Base-by-base conservation (phyloP, 1,284 basidiomycete genomes). In the Ustilago tritici region DNA sequence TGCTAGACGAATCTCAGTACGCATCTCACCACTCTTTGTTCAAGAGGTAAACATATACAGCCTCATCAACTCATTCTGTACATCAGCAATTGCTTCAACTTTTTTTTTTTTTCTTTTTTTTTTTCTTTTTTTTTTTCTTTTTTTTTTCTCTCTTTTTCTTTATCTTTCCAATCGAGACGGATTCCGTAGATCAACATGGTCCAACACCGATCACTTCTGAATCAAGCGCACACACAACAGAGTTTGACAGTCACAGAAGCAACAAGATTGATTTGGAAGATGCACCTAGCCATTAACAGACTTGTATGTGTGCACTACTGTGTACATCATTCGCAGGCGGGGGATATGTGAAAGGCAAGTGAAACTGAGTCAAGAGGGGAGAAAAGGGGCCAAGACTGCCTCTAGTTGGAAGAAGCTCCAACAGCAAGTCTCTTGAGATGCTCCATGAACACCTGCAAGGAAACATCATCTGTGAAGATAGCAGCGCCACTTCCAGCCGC, bases 401-500 rank as follows among this genome's bases (percentile, higher is more conserved):
- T 57, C 60, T 79, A 83, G 64, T 75, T 80, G 50, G 79, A 81
- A 63, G 76, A 80, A 43, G 84, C 82, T 12, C 84, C 83, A 8
- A 85, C 84, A 19, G 84, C 84, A 19, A 86, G 68, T 28, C 84
- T 67, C 77, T 87, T 88, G 53, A 88, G 80, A 71, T 87, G 87
- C 78, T 88, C 87, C 86, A 88, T 85, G 61, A 87, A 87, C 49
- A 87, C 86, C 76, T 86, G 86, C 49, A 87, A 61, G 54, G 76
- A 79, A 70, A 99, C 96, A 87, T 99, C 97, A 87, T 99, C 97
- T 61, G 97, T 99, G 87, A 98, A 98, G 88, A 99, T 98, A 17
- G 95, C 95, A 86, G 94, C 93, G 4, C 95, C 96, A 1, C 79
- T 78, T 10, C 63, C 79, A 8, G 76, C 79, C 3, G 56, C 36